These are phyloP conservation scores for Saccharum officinarum DNA, from an alignment of 176 grass and related monocot genomes.

Conservation along the genomic window DNA sequence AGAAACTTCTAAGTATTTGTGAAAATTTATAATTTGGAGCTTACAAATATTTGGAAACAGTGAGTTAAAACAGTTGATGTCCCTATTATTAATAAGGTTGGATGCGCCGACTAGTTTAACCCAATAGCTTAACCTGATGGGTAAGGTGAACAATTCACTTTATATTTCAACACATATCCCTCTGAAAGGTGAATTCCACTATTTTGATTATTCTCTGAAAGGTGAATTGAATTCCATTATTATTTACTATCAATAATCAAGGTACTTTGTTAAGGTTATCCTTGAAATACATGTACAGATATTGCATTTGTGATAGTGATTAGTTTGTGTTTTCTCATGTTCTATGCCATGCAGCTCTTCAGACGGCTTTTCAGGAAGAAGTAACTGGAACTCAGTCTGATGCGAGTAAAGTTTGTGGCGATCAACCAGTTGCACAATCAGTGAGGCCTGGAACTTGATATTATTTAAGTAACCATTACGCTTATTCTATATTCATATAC, in stretches of 20 bases:
- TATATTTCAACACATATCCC: background rate
- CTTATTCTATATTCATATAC: background rate
- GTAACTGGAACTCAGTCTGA: slow-evolving; percentile 42
- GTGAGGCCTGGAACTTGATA: slow-evolving; percentile 38
- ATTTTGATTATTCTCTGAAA: background rate
- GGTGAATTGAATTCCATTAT: background rate
- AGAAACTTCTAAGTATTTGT: background rate
- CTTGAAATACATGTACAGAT: background rate
- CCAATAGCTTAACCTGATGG: background rate
- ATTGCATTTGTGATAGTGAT: background rate
- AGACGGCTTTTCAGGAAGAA: slow-evolving; percentile 50
- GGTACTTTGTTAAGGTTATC: background rate
- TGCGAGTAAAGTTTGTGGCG: slow-evolving; percentile 44
- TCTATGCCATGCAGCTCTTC: slow-evolving; percentile 48
- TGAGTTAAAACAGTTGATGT: background rate
- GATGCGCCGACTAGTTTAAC: background rate
- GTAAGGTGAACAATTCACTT: background rate
- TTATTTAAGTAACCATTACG: background rate
- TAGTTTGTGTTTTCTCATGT: background rate
- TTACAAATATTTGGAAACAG: background rate
- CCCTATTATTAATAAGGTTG: background rate
- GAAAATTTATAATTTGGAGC: background rate
- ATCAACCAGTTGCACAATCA: slow-evolving; percentile 56
- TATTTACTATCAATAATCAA: background rate
- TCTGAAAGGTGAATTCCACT: background rate